Evolutionary conservation across 2,329 filamentous ascomycete genomes (phyloP).

Genomic region (Chrysosporium queenslandicum): DNA sequence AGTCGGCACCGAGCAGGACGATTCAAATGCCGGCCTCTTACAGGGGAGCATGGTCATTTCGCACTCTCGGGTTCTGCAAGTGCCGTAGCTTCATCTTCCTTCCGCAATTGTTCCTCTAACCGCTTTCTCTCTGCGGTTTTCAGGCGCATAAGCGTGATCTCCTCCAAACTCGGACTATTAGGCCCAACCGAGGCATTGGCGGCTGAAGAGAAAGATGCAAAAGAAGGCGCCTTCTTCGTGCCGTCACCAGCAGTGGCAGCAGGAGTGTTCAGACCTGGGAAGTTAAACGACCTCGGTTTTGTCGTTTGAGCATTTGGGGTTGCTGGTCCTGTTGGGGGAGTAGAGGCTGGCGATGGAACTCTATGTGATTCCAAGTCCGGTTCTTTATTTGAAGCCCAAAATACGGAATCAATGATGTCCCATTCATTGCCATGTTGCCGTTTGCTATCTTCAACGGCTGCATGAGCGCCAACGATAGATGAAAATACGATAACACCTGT

Average conservation of each 20-base stretch:
- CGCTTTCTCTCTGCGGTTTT: constrained; percentile 47
- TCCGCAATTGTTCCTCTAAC: constrained; percentile 44
- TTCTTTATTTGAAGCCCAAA: constrained; percentile 45
- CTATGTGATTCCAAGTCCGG: constrained; percentile 36
- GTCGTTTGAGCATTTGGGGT: constrained; percentile 10
- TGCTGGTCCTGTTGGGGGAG: not conserved
- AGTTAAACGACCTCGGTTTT: constrained; percentile 26
- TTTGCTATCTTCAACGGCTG: constrained; percentile 44
- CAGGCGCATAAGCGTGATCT: constrained; percentile 46
- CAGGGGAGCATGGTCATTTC: no score
- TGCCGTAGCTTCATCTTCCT: constrained; percentile 39
- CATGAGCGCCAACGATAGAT: constrained; percentile 49
- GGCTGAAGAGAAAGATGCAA: constrained; percentile 34
- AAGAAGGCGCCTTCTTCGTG: constrained; percentile 32
- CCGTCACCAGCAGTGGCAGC: constrained; percentile 16
- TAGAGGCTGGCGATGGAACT: constrained; percentile 16
- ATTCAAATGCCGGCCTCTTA: no score
- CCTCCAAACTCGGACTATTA: constrained; percentile 35
- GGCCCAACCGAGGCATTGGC: constrained; percentile 23
- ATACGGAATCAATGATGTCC: constrained; percentile 44
- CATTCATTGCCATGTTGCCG: constrained; percentile 37
- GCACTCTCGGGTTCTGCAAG: constrained; percentile 23
- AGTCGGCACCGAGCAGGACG: no score
- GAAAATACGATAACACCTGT: constrained; percentile 48
- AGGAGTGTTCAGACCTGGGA: constrained; percentile 26